phyloP scores from a whole-genome alignment of 148 eudicot species.

The Linanthus parryae region DNA sequence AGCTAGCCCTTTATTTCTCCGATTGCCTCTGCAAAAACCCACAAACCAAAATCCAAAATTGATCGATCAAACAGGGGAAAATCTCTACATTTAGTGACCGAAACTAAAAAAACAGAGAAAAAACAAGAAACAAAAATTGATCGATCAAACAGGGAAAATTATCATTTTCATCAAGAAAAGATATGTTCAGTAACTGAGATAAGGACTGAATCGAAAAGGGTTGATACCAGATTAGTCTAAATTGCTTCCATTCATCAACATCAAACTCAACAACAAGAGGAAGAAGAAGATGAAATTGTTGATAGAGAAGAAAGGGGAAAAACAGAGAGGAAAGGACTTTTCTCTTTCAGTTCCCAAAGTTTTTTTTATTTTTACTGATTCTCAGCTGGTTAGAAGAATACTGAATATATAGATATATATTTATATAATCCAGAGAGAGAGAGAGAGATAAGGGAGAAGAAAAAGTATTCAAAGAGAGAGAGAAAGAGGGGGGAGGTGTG shows the following conservation, averaged over 20 bases:
- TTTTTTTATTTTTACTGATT: neutral
- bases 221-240: no score
- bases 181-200: no score
- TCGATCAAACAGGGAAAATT: neutral
- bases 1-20: neutral
- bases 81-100: neutral
- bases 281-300: no score
- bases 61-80: slow-evolving; percentile 6
- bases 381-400: neutral
- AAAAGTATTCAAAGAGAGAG: no score
- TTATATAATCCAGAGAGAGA: no score
- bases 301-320: no score
- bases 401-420: no score
- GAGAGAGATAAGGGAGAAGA: no score
- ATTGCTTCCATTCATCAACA: no score
- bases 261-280: no score
- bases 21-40: neutral
- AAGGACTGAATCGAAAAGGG: no score
- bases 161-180: no score
- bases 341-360: neutral
- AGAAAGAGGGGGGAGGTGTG: neutral
- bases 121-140: neutral
- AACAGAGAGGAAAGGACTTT: neutral
- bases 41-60: neutral
- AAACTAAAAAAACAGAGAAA: neutral